Evolutionary conservation across 345 rosid genomes (phyloP).

Genomic region (Anastatica hierochuntica): DNA sequence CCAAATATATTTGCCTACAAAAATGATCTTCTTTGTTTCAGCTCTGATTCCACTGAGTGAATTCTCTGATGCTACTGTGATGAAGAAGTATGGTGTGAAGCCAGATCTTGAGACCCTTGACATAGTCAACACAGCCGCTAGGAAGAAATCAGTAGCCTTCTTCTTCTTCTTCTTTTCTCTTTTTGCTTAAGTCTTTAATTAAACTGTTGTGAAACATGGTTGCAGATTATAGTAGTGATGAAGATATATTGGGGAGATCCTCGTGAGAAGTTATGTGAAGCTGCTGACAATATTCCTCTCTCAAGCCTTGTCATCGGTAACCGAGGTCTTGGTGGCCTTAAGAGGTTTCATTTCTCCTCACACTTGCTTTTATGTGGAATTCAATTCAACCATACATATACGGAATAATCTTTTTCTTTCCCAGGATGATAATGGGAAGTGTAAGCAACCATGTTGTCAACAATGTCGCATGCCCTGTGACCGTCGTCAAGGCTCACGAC

Average conservation of each 20-base stretch:
- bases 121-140: constrained; percentile 44
- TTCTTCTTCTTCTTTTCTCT: not conserved
- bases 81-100: constrained; percentile 72
- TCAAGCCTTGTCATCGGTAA: constrained; percentile 67
- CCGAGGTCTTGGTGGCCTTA: constrained; percentile 72
- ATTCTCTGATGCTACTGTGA: constrained; percentile 39
- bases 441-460: constrained; percentile 78
- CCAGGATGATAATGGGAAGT: constrained; percentile 70
- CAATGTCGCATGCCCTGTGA: constrained; percentile 61
- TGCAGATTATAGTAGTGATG: constrained; percentile 38
- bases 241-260: constrained; percentile 88
- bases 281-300: constrained; percentile 60
- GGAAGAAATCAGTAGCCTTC: constrained; percentile 39
- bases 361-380: no score
- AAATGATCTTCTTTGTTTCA: no score
- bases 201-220: constrained; percentile 3
- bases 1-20: no score
- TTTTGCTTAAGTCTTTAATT: no score
- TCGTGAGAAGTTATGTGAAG: constrained; percentile 77
- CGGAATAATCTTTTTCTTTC: not conserved
- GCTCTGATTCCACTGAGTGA: constrained; percentile 66
- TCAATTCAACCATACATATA: no score
- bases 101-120: constrained; percentile 70
- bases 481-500: constrained; percentile 49
- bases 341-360: constrained; percentile 35